A percentile compares a stretch with the other conserved stretches of the same genome.
Conservation (phyloP, 2,329 filamentous ascomycete species). For the Fusarium sp. region DNA sequence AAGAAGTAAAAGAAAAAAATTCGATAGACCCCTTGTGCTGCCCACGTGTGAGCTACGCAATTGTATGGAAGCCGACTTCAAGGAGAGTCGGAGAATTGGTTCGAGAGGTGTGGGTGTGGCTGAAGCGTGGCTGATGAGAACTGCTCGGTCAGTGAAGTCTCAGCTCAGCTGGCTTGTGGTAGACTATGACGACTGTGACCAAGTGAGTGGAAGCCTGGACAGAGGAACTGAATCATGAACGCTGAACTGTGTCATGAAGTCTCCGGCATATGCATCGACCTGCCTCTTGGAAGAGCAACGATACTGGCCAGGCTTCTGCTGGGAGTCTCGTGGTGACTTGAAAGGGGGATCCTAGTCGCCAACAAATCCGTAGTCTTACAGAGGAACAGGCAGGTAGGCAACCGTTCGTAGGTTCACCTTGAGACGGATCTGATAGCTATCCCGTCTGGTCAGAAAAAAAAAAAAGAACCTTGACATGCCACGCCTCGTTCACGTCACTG, state of each 20-base stretch:
- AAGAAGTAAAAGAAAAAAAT: slow-evolving; percentile 44
- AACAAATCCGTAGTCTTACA: not conserved
- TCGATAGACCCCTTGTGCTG: slow-evolving; percentile 35
- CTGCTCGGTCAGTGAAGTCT: not conserved
- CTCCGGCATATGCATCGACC: not conserved
- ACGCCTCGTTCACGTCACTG: not conserved
- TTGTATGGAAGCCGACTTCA: not conserved
- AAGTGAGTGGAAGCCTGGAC: not conserved
- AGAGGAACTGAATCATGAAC: not conserved
- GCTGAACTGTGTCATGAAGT: not conserved
- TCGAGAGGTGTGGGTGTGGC: slow-evolving; percentile 22
- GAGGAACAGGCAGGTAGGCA: not conserved
- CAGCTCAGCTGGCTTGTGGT: not conserved
- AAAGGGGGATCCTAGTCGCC: not conserved
- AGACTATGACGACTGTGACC: not conserved
- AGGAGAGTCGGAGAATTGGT: not conserved
- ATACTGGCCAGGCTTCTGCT: not conserved
- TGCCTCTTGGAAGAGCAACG: not conserved
- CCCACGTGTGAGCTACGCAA: not conserved
- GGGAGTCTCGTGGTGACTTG: not conserved
- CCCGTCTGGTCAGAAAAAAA: not conserved
- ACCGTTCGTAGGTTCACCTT: not conserved
- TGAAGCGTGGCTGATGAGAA: slow-evolving; percentile 26
- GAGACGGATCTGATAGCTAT: not conserved
- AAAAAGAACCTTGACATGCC: not conserved